Evolutionary conservation across 202 grass and related monocot species (phyloP), one percentile per base, ranked within the genome.

Genomic region (Eragrostis tef): DNA sequence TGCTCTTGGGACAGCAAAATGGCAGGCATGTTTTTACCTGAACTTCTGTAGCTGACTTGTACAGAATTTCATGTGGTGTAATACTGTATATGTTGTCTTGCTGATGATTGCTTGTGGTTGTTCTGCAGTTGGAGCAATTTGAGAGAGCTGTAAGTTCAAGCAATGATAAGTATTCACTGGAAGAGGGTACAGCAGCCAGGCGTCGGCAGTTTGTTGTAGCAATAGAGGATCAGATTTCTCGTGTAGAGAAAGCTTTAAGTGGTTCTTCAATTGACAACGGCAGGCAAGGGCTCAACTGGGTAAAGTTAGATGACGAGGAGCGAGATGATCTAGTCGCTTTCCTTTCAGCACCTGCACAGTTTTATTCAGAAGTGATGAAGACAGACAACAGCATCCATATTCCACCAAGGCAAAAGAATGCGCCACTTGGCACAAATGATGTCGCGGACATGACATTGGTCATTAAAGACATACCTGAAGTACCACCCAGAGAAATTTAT

Each of bases 1-100:
- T 81, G 84, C 90, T 83, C 78, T 98, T 78, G 92, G 92, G 61
- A 94, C 92, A 65, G 92, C 94, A 74, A 97, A 97, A 81, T 97
- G 94, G 94, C 94, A 97, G 94, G 94, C 90, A 25, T 26, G 81
- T 59, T 50, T 85, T 71, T 52, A 59, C 15, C 60, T 59, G 57
- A 43, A 83, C 61, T 44, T 69, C 72, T 71, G 17, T 34, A 73
- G 70, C 49, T 49, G n/a, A 42, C 11, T 54, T 65, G 11, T 68
- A 20, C 27, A n/a, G 41, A 60, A 63, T 64, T 78, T 70, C 20
- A 67, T 76, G 14, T 17, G 1, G 29, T 44, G 54, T 9, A 80
- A 66, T 46, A 58, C 7, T 11, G 13, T 4, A 49, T 73, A 62
- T 53, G 16, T 73, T 46, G 13, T 13, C 19, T 76, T 78, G 24